These are phyloP conservation scores for Pseudozyma sp. DNA, from an alignment of 1,284 basidiomycete species.

Conservation along the genomic window DNA sequence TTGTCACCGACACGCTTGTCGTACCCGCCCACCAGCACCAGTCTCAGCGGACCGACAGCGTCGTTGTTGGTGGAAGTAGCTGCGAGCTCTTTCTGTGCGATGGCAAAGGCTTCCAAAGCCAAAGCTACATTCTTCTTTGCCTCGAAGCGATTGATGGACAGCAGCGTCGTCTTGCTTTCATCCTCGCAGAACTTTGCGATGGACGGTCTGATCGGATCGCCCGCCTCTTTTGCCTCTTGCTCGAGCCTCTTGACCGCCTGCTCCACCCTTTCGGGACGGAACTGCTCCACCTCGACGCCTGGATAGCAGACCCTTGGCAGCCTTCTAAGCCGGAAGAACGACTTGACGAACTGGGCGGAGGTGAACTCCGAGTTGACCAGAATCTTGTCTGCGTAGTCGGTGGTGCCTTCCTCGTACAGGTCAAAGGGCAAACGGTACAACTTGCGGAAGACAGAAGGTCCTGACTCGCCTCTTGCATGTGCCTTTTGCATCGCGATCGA, in stretches of 20 bases:
- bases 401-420: constrained; percentile 87
- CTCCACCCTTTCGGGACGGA: constrained; percentile 31
- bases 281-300: constrained; percentile 74
- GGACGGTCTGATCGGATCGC: constrained; percentile 24
- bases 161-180: constrained; percentile 75
- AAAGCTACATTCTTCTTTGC: constrained; percentile 90
- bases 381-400: constrained; percentile 87
- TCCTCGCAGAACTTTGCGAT: constrained; percentile 33
- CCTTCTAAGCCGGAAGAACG: constrained; percentile 78
- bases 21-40: constrained; percentile 76
- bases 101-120: constrained; percentile 82
- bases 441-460: constrained; percentile 35
- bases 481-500: constrained; percentile 64
- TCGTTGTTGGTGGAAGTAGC: constrained; percentile 16
- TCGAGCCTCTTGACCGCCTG: constrained; percentile 36
- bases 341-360: constrained; percentile 74
- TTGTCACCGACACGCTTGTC: constrained; percentile 80
- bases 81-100: constrained; percentile 45
- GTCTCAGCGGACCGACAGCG: constrained; percentile 30
- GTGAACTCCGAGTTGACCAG: constrained; percentile 94
- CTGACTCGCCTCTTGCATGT: constrained; percentile 65
- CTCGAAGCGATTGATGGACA: constrained; percentile 96
- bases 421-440: constrained; percentile 89
- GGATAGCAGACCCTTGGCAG: constrained; percentile 87
- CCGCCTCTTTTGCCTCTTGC: constrained; percentile 71